phyloP scores from a whole-genome alignment of 306 rosid genomes.

The Benincasa hispida region DNA sequence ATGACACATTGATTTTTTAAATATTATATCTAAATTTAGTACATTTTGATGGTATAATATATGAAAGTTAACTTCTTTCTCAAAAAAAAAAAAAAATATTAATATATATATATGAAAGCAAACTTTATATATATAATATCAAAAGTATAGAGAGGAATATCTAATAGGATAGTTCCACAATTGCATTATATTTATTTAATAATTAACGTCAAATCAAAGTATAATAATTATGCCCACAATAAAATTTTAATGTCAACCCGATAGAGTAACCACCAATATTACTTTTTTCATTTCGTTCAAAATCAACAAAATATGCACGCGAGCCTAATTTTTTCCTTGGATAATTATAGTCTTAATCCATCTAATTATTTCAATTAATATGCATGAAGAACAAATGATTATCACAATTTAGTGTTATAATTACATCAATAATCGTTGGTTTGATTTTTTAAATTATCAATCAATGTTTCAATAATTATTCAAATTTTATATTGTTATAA shows the following conservation, averaged over 20 bases:
- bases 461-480: background rate
- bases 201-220: slow-evolving; percentile 15
- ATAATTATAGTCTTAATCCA: slow-evolving; percentile 28
- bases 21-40: background rate
- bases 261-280: background rate
- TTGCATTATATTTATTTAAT: background rate
- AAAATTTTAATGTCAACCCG: slow-evolving; percentile 33
- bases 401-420: background rate
- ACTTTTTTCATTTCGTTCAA: background rate
- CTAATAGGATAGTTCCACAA: slow-evolving; percentile 5
- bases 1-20: background rate
- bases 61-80: too few relatives aligned
- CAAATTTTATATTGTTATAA: background rate
- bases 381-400: background rate
- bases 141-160: background rate
- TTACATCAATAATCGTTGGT: background rate
- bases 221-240: slow-evolving; percentile 18
- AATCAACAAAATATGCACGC: slow-evolving; percentile 36
- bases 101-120: too few relatives aligned
- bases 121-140: background rate
- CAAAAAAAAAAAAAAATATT: too few relatives aligned
- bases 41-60: background rate
- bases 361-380: slow-evolving; percentile 14
- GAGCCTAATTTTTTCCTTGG: slow-evolving; percentile 31
- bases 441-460: background rate